Percentiles rank a stretch among this genome's conserved stretches.
phyloP scores from a whole-genome alignment of 1,284 basidiomycete species.

The Ceratobasidium sp. region DNA sequence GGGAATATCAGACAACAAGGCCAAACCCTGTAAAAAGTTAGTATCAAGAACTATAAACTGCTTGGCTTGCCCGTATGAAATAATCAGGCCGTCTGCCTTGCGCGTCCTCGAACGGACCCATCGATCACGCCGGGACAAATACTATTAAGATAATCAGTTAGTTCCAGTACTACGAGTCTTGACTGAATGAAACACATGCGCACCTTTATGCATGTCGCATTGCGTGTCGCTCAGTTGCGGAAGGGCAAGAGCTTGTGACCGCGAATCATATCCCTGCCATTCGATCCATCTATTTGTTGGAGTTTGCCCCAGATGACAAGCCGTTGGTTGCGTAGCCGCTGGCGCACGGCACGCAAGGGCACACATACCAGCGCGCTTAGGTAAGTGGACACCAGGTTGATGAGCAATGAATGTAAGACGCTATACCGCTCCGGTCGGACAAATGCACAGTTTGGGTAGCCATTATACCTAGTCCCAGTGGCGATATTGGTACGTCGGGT shows the following conservation, averaged over 20 bases:
- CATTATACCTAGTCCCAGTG: not conserved
- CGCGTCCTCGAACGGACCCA: not conserved
- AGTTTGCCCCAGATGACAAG: slow-evolving; percentile 11
- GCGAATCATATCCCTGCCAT: not conserved
- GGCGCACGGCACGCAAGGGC: not conserved
- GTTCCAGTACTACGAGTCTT: too few species aligned
- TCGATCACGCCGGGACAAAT: not conserved
- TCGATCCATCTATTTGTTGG: not conserved
- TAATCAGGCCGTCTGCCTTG: not conserved
- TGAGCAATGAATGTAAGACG: slow-evolving; percentile 46
- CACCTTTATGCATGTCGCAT: slow-evolving; percentile 20
- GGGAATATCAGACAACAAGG: not conserved
- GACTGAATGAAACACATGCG: not conserved
- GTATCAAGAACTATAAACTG: slow-evolving; percentile 11
- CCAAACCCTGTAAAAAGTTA: not conserved
- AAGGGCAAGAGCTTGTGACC: not conserved
- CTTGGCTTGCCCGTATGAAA: slow-evolving; percentile 1
- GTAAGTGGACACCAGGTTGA: slow-evolving; percentile 12
- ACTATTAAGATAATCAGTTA: not conserved
- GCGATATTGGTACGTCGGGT: not conserved
- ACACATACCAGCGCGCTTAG: not conserved
- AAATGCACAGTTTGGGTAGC: not conserved
- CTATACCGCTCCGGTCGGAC: not conserved
- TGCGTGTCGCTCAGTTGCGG: not conserved
- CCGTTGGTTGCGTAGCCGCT: not conserved